Evolutionary conservation across 2,329 filamentous ascomycete species (phyloP).

Genomic region (Proliferodiscus dingleyae): DNA sequence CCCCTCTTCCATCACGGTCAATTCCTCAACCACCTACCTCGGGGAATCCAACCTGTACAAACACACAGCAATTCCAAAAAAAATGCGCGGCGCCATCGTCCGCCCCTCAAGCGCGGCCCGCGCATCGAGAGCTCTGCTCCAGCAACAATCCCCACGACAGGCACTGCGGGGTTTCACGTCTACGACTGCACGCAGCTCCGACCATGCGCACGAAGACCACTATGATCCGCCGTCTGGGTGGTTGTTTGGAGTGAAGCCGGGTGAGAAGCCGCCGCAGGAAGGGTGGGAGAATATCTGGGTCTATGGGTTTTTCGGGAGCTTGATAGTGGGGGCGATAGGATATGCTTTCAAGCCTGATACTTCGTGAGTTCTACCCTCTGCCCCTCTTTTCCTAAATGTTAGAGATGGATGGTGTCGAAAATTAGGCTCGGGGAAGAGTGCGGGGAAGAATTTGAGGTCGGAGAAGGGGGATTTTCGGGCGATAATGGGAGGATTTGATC

Average conservation of each 20-base stretch:
- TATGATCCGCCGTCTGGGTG: slow-evolving; percentile 89
- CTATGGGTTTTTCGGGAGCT: slow-evolving; percentile 76
- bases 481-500: slow-evolving; percentile 2
- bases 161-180: not conserved
- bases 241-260: slow-evolving; percentile 91
- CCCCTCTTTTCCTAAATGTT: slow-evolving; percentile 2
- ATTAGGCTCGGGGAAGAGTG: not conserved
- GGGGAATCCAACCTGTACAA: too few species aligned
- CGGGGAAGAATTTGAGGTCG: not conserved
- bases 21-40: not conserved
- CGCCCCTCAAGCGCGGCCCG: too few species aligned
- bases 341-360: slow-evolving; percentile 98
- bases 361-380: slow-evolving; percentile 63
- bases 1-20: not conserved
- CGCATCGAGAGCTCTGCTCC: too few species aligned
- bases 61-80: too few species aligned
- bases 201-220: slow-evolving; percentile 39
- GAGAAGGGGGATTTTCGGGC: not conserved
- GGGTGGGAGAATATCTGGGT: slow-evolving; percentile 90
- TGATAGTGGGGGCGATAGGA: slow-evolving; percentile 68
- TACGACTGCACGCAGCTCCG: not conserved
- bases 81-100: too few species aligned
- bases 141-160: not conserved
- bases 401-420: not conserved
- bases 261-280: slow-evolving; percentile 92